Evolutionary conservation across 306 rosid species (phyloP).

Genomic region (Rosa multiflora): DNA sequence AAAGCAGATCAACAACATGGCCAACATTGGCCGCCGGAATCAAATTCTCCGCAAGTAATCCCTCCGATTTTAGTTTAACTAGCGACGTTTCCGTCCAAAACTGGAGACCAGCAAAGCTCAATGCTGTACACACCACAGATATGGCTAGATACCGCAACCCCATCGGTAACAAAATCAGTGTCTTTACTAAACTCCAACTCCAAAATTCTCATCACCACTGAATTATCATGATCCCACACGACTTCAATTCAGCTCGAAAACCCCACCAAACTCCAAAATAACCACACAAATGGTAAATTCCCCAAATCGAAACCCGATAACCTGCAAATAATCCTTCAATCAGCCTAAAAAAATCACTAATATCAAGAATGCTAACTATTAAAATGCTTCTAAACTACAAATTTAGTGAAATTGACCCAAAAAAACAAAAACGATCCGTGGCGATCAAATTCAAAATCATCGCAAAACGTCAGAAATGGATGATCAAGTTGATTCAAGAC

Average conservation of each 20-base stretch:
- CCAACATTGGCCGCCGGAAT: constrained; percentile 46
- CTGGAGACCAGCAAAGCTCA: constrained; percentile 77
- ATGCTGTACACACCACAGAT: constrained; percentile 58
- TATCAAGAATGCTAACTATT: not conserved
- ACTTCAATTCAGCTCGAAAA: constrained; percentile 33
- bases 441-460: not conserved
- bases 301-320: constrained; percentile 28
- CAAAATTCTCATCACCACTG: constrained; percentile 56
- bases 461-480: not conserved
- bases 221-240: constrained; percentile 39
- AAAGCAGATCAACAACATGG: constrained; percentile 55
- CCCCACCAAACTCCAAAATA: constrained; percentile 21
- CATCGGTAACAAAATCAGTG: constrained; percentile 51
- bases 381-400: not conserved
- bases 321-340: constrained; percentile 29
- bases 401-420: not conserved
- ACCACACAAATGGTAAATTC: constrained; percentile 22
- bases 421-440: not conserved
- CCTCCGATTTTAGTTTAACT: constrained; percentile 56
- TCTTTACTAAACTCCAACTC: constrained; percentile 44
- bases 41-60: constrained; percentile 52
- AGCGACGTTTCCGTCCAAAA: constrained; percentile 67
- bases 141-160: constrained; percentile 60
- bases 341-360: not conserved
- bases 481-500: not conserved